Evolutionary conservation across 108 stramenopile species (phyloP), one percentile per base, ranked within the genome.

Genomic region (Cylindrotheca fusiformis): DNA sequence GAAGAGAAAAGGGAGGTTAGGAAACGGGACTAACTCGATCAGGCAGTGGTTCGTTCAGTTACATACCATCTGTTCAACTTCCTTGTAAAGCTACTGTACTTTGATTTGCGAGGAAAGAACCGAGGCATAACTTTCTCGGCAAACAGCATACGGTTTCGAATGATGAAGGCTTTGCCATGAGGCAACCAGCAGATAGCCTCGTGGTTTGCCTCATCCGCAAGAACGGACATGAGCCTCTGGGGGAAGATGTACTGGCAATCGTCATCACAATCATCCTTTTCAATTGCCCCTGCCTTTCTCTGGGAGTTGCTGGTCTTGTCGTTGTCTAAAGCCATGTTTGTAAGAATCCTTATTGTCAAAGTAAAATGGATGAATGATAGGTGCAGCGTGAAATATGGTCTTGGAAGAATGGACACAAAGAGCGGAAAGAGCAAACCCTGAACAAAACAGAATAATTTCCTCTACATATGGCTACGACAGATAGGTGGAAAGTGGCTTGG

Each of bases 21-120:
- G 2, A 64, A 17, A 8, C 25, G 41, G 32, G 41, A 59, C 3
- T n/a, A n/a, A n/a, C n/a, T n/a, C n/a, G n/a, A n/a, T n/a, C n/a
- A n/a, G n/a, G n/a, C n/a, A n/a, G n/a, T n/a, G n/a, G n/a, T n/a
- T n/a, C n/a, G n/a, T n/a, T n/a, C n/a, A n/a, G n/a, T 14, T 23
- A 64, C 74, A 50, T 71, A 77, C 84, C 84, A 89, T 28, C 88
- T 56, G 58, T 86, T 89, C 31, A 89, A 75, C 53, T 85, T 76
- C 18, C 88, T 60, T 10, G 88, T 89, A 69, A 89, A 89, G 53
- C 80, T 84, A 1, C 80, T 83, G 61, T 78, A 89, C 70, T 89
- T 85, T 67, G 85, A 78, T 36, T 84, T 76, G 24, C 78, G 74
- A 45, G 74, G 58, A 61, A 86, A 86, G 57, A 76, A 84, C 29